These are phyloP conservation scores for Eucalyptus regnans DNA, from an alignment of 345 rosid genomes.

Conservation along the genomic window DNA sequence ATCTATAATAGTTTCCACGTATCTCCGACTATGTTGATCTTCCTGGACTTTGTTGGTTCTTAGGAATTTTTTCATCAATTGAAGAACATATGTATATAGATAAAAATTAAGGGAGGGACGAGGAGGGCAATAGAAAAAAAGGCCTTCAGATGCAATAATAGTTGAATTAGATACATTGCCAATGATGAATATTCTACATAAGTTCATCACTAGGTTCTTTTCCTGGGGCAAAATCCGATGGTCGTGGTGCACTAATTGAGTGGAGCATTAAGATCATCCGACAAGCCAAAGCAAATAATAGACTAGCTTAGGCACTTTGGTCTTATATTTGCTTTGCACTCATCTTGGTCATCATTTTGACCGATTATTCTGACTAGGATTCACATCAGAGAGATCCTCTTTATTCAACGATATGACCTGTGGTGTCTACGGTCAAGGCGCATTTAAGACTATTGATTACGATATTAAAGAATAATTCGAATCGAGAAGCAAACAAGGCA, in stretches of 20 bases:
- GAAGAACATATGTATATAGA: neutral
- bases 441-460: neutral
- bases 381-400: neutral
- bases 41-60: neutral
- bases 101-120: neutral
- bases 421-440: neutral
- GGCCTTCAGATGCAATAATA: accelerated
- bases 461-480: neutral
- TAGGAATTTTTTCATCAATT: neutral
- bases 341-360: neutral
- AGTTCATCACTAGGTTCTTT: neutral
- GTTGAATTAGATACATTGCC: neutral
- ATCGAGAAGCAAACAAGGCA: neutral
- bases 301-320: neutral
- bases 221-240: neutral
- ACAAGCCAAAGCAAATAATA: neutral
- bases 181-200: neutral
- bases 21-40: neutral
- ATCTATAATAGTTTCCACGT: neutral
- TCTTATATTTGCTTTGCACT: neutral
- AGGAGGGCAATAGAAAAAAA: neutral
- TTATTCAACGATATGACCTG: neutral
- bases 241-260: accelerated
- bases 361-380: neutral
- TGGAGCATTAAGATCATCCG: neutral